These are phyloP conservation scores for Naegleria fowleri DNA, from an alignment of 208 protist species.

Conservation along the genomic window DNA sequence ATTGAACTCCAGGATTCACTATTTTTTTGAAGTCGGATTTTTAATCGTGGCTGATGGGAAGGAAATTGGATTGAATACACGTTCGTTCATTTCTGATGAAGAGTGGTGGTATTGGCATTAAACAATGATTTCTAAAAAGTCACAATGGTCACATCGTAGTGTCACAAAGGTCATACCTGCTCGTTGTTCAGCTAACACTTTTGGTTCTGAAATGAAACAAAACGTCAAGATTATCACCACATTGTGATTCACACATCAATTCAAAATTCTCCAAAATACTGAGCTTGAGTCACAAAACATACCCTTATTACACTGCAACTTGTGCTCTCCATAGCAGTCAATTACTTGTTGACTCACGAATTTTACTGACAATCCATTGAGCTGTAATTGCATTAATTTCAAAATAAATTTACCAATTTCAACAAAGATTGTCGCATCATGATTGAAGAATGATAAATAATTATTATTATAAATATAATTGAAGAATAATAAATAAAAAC, in stretches of 20 bases:
- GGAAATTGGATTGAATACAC: no score
- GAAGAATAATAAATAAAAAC: background rate
- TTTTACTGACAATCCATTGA: background rate
- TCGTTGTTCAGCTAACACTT: background rate
- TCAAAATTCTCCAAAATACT: no score
- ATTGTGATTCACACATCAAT: no score
- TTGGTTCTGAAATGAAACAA: background rate
- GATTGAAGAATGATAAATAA: no score
- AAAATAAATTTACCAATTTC: background rate
- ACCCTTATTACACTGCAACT: background rate
- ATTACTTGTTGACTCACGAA: background rate
- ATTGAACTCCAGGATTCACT: no score
- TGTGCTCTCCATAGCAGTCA: background rate
- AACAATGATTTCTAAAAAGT: background rate
- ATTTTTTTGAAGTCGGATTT: no score
- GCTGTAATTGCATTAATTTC: background rate
- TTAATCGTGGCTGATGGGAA: no score
- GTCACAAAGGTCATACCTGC: background rate
- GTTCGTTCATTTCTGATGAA: no score
- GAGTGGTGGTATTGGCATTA: background rate
- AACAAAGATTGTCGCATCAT: no score
- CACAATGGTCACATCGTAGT: background rate
- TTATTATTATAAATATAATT: background rate
- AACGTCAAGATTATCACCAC: no score
- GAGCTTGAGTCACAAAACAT: background rate